Conservation (phyloP, 2,329 filamentous ascomycete species). For the Pseudocercospora pini-densiflorae region DNA sequence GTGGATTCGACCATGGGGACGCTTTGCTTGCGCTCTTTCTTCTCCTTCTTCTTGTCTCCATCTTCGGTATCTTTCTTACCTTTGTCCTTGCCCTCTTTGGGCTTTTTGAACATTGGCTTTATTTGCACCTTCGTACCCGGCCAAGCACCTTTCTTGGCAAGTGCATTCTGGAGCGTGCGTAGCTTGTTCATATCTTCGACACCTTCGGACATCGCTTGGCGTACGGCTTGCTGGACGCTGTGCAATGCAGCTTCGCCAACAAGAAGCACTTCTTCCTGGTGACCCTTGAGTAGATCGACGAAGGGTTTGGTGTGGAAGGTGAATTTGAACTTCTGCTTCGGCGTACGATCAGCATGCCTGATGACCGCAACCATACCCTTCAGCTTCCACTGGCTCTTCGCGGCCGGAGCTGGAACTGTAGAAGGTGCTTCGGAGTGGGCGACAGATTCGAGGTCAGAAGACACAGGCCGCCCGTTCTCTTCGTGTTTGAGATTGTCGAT, state of each 20-base stretch:
- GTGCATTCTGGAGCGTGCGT: slow-evolving; percentile 79
- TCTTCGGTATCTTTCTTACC: slow-evolving; percentile 52
- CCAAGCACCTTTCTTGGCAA: slow-evolving; percentile 92
- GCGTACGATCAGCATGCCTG: slow-evolving; percentile 93
- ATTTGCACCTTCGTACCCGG: slow-evolving; percentile 98
- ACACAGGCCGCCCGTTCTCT: slow-evolving; percentile 20
- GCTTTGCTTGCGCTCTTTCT: slow-evolving; percentile 43
- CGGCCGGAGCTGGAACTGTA: slow-evolving; percentile 55
- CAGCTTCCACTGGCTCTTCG: slow-evolving; percentile 95
- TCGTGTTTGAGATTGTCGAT: slow-evolving; percentile 15
- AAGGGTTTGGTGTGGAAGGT: slow-evolving; percentile 98
- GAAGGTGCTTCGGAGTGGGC: slow-evolving; percentile 29
- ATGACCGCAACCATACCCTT: slow-evolving; percentile 98
- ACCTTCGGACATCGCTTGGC: slow-evolving; percentile 75
- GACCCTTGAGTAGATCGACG: slow-evolving; percentile 89
- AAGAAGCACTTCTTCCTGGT: slow-evolving; percentile 93
- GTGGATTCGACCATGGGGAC: slow-evolving; percentile 19
- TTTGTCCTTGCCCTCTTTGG: slow-evolving; percentile 57
- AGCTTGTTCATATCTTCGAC: slow-evolving; percentile 87
- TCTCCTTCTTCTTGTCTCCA: slow-evolving; percentile 54
- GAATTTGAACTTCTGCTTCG: slow-evolving; percentile 99
- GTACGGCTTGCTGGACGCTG: slow-evolving; percentile 88
- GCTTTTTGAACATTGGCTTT: slow-evolving; percentile 97
- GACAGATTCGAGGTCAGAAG: slow-evolving; percentile 25
- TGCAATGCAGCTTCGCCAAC: slow-evolving; percentile 88